Base-by-base conservation (phyloP, 2,329 filamentous ascomycete genomes). In the Didymella arachidicola region DNA sequence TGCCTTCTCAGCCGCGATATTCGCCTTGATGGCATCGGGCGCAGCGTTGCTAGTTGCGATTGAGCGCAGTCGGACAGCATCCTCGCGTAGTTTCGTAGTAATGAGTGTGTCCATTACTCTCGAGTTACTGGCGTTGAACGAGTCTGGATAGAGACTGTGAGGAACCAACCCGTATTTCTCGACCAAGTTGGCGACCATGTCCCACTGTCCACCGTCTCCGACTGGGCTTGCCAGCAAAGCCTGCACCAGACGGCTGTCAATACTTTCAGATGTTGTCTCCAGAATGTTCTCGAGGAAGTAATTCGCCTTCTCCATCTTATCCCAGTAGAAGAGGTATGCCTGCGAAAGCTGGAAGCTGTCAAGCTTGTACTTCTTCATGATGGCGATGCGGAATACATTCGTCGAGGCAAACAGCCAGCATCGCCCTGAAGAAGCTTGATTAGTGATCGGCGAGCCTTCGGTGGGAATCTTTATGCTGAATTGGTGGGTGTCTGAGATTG, bases 321-420 rank as follows among this genome's bases (percentile, higher is more conserved):
- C 93, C 89, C 90, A 96, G 83, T 92, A 96, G 80, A 94, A 96
- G 4, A 96, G 84, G 71, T 96, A 96, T 1, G 89, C 83, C 78
- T 96, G 93, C 29, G 89, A 93, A n/a, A 97, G 82, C 81, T 96
- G 91, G 70, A 96, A 96, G 52, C 85, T 82, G 45, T 88, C 85
- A 19, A 96, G 84, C 63, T 87, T 86, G 77, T 96, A 90, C 69
- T 89, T 89, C 77, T 91, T 89, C 89, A 95, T 94, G 45, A 96
- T 82, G 1, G 92, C 89, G n/a, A 96, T 85, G 27, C 93, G 89
- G 79, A 96, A 95, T 55, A 96, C 88, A 68, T 96, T 96, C n/a
- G 91, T 95, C 4, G 90, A 87, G 1, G 93, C 93, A 68, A 97
- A 97, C 62, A 96, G 86, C 93, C 93, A 97, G 82, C 93, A 97